Base-by-base conservation (phyloP, 495 filamentous ascomycete species). In the Apodospora peruviana region DNA sequence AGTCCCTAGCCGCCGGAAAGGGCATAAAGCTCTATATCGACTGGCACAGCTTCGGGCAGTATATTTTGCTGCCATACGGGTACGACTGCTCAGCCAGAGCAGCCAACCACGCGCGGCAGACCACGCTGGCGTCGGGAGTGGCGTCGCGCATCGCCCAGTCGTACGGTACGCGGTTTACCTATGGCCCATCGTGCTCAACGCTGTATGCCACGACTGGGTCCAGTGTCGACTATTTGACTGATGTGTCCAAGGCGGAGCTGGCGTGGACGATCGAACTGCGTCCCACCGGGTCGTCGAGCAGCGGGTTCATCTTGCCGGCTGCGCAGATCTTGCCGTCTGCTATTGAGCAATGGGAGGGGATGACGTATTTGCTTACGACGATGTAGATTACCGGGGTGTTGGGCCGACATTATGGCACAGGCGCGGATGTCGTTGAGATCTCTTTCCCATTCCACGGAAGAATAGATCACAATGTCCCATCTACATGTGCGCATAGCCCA, bases 11-110 rank as follows among this genome's bases (percentile, higher is more conserved):
- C 19, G 51, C 53, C 1, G 39, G 50, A 18, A 62, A 72, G 50
- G 79, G 78, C 17, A 63, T 82, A 41, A 78, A 81, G 61, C 49
- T 83, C 16, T 85, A 69, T 57, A 77, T 84, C 47, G 81, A 85
- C 62, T 78, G 73, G 60, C 81, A 85, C 58, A 69, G 70, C 14
- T 85, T 83, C 61, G 66, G 68, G 3, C 80, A 85, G 58, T 52
- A 53, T 22, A 64, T 70, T 43, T 35, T 62, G 20, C 48, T 62
- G 1, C 60, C 66, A 1, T 68, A 67, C 35, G 66, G 70, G 2
- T 68, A 68, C 50, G 52, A 57, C 44, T 78, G 69, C 64, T 51
- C 40, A n/a, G 56, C 40, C 1, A 52, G 53, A n/a, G 60, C 62
- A 5, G 12, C 68, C 9, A 79, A 80, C 45, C 64, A 76, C 45